Evolutionary conservation across 768 basidiomycete species (phyloP), one percentile per base, ranked within the genome.

Genomic region (Ramaria sp.): DNA sequence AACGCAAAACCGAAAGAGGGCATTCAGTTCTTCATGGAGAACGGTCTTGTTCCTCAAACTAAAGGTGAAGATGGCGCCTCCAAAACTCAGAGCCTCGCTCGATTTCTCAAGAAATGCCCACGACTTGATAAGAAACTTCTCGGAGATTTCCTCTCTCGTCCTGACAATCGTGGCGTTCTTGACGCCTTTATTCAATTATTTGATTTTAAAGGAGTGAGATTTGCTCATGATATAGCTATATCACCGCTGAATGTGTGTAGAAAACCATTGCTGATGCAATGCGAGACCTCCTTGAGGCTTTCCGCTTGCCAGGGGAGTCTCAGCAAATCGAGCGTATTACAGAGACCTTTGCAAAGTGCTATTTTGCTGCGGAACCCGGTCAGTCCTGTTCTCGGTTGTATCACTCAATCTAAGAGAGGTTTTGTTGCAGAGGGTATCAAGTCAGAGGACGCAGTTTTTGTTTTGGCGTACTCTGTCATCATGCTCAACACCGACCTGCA

Each of bases 401-500:
- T 24, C n/a, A 43, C 42, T 11, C 59, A 39, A 39, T 41, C 45
- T 27, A 33, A 54, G 52, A 12, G 22, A 24, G 33, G 24, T n/a
- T 12, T 33, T 51, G 39, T 20, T 50, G 27, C 59, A 93, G 92
- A 81, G 58, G 94, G 94, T 68, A 85, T 98, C 61, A 90, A 87
- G 66, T 84, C 75, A 56, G 83, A 91, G 71, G 96, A 98, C 67
- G 90, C 95, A 4, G 89, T 91, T 19, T 94, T 96, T 69, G 88
- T 99, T 7, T 72, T 99, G 24, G 82, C 95, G 1, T 99, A 85
- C 69, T 97, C 96, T 0, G 85, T 99, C 59, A 97, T 99, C 69
- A 81, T 99, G 92, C 80, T 99, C 51, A 99, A 99, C 70, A 99
- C 96, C 7, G 96, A 99, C 72, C 81, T 83, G 33, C 94, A 97